Evolutionary conservation across 1,284 basidiomycete genomes (phyloP), one percentile per base, ranked within the genome.

Genomic region (Marasmius sp.): DNA sequence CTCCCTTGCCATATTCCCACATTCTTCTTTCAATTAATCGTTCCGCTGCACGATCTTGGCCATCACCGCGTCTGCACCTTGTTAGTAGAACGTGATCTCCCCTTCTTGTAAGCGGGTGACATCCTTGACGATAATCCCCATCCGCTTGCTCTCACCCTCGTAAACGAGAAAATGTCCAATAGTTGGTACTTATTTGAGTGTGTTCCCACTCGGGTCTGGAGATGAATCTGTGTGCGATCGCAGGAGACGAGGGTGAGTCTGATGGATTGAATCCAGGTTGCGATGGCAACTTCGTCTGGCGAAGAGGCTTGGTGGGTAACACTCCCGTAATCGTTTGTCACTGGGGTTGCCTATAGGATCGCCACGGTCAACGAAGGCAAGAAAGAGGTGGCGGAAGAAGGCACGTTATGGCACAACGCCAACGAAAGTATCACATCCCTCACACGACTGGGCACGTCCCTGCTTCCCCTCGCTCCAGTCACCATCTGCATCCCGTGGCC

Each of bases 11-110:
- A 99, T 99, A 72, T 99, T 99, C 11, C 92, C 96, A 16, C 92
- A 95, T 75, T 99, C 97, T 72, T 99, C 97, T 67, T 99, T 97
- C 1, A 99, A 83, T 97, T 97, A 99, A 77, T 99, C 97, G 71
- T 98, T 98, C 67, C 93, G 88, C 70, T 94, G 93, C 20, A 99
- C 97, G 60, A 99, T 95, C 67, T 83, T 85, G 38, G 90, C 83
- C 97, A 99, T 99, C 58, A 99, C 94, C 3, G 96, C 95, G 70
- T 99, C 97, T 0, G 97, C 97, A 11, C 97, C 97, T 73, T 99
- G 99, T 72, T 98, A 94, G 64, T 97, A 81, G 75, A 99, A 99
- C 1, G 83, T 87, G 59, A 96, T 88, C 61, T 96, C 93, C 48
- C 90, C 88, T 27, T 27, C 27, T 27, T 27, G 27, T 5, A 5